Conservation (phyloP, 768 basidiomycete species). For the Boletus rubropictus region DNA sequence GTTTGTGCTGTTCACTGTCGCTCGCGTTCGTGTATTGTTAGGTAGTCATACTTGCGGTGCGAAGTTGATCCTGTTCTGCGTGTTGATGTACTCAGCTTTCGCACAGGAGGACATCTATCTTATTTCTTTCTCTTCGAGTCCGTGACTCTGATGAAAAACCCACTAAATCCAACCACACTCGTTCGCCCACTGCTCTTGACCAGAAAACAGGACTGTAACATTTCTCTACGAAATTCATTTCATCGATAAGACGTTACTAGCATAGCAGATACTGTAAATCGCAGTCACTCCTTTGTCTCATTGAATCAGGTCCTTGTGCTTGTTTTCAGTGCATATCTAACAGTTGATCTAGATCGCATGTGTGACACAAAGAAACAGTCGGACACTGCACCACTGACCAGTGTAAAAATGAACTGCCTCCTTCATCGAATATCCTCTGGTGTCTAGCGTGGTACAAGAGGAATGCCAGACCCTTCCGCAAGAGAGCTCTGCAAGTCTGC, state of each 20-base stretch:
- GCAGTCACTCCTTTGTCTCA: constrained; percentile 27
- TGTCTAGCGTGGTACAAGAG: constrained; percentile 9
- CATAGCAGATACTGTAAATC: constrained; percentile 26
- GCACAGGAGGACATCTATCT: constrained; percentile 9
- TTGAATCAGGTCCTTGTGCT: constrained; percentile 8
- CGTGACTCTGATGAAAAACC: constrained; percentile 23
- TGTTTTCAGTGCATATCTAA: constrained; percentile 23
- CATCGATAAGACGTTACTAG: constrained; percentile 20
- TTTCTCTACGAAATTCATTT: constrained; percentile 13
- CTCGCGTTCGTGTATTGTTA: constrained; percentile 48
- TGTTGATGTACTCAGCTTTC: constrained; percentile 21
- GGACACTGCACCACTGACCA: constrained; percentile 1
- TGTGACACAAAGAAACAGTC: constrained; percentile 12
- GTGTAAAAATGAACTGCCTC: neutral
- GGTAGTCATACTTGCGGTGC: constrained; percentile 44
- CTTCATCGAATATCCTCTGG: neutral
- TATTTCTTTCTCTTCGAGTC: constrained; percentile 15
- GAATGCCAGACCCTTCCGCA: constrained; percentile 25
- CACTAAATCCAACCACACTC: constrained; percentile 21
- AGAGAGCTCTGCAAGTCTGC: constrained; percentile 55
- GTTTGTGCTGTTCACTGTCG: constrained; percentile 29
- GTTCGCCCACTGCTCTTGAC: constrained; percentile 8
- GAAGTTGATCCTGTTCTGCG: constrained; percentile 26
- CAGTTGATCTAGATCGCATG: constrained; percentile 9
- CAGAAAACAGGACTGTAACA: constrained; percentile 28